Conservation (phyloP, 495 filamentous ascomycete genomes). For the Aspergillus ellipticus region DNA sequence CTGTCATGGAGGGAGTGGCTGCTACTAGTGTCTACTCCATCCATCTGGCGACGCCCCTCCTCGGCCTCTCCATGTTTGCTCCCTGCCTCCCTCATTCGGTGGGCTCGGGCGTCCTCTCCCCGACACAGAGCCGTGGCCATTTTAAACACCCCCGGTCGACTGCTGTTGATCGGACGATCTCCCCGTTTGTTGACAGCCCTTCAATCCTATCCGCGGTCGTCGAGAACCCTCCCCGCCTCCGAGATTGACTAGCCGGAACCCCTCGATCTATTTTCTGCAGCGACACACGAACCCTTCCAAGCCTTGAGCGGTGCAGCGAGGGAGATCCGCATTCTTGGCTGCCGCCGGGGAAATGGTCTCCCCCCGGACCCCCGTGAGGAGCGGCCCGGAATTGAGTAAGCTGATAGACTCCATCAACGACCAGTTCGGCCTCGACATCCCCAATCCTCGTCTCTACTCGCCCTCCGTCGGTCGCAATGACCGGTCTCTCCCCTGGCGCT, state of each 20-base stretch:
- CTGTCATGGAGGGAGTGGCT: neutral
- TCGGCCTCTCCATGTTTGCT: neutral
- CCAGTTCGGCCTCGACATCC: slow-evolving; percentile 22
- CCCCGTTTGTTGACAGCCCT: neutral
- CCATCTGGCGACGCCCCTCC: neutral
- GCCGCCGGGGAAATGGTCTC: slow-evolving; percentile 4
- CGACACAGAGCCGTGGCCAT: neutral
- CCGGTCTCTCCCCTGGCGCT: slow-evolving; percentile 9
- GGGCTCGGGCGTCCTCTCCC: neutral
- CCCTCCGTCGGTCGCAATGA: slow-evolving; percentile 10
- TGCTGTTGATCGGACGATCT: neutral
- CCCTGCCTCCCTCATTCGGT: neutral
- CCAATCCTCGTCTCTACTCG: slow-evolving; percentile 19
- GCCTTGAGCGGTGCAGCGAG: neutral
- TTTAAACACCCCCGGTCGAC: no score
- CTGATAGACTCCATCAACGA: slow-evolving; percentile 25
- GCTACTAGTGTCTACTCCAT: neutral
- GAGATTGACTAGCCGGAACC: no score
- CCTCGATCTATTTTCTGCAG: neutral
- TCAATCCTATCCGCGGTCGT: neutral
- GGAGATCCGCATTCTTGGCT: neutral
- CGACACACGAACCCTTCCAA: no score
- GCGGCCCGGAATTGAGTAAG: slow-evolving; percentile 12
- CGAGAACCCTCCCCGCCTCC: no score
- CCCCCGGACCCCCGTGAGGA: slow-evolving; percentile 19